A percentile compares a stretch with the other conserved stretches of the same genome.
phyloP scores from a whole-genome alignment of 176 grass and related monocot genomes.

The Lolium perenne region DNA sequence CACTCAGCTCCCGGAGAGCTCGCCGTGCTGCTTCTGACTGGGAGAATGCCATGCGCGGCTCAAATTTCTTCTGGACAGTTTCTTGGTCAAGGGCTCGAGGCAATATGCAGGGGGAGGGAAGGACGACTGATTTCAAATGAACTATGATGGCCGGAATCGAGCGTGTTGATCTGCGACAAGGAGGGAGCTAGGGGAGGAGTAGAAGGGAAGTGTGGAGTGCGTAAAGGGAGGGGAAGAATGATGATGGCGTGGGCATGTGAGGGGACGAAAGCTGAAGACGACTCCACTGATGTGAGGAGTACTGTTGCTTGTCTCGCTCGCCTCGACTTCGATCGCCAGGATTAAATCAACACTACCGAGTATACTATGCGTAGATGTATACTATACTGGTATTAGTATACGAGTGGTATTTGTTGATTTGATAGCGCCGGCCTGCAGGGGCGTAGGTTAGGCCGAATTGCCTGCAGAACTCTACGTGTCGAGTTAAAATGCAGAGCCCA shows the following conservation, averaged over 20 bases:
- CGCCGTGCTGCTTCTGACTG: not conserved
- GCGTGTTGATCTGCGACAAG: too few species aligned
- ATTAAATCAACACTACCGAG: too few species aligned
- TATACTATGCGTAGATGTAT: too few species aligned
- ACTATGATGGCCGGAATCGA: not conserved
- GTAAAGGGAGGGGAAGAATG: slow-evolving; percentile 31
- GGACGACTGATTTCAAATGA: not conserved
- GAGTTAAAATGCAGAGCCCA: too few species aligned
- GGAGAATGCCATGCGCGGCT: not conserved
- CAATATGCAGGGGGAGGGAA: not conserved
- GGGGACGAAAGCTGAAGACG: not conserved
- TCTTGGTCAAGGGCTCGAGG: not conserved
- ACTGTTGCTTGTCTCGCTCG: slow-evolving; percentile 20
- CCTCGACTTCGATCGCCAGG: too few species aligned
- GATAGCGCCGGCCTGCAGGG: too few species aligned
- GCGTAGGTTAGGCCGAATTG: too few species aligned
- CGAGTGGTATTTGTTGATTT: too few species aligned
- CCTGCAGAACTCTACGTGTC: too few species aligned
- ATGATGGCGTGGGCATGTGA: slow-evolving; percentile 36
- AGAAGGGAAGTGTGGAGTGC: slow-evolving; percentile 24
- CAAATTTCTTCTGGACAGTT: not conserved
- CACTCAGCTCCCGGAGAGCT: not conserved
- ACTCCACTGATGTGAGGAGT: not conserved
- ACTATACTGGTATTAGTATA: too few species aligned
- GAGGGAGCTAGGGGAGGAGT: not conserved